Base-by-base conservation (phyloP, 352 stramenopile species). In the Globisporangium recalcitrans region DNA sequence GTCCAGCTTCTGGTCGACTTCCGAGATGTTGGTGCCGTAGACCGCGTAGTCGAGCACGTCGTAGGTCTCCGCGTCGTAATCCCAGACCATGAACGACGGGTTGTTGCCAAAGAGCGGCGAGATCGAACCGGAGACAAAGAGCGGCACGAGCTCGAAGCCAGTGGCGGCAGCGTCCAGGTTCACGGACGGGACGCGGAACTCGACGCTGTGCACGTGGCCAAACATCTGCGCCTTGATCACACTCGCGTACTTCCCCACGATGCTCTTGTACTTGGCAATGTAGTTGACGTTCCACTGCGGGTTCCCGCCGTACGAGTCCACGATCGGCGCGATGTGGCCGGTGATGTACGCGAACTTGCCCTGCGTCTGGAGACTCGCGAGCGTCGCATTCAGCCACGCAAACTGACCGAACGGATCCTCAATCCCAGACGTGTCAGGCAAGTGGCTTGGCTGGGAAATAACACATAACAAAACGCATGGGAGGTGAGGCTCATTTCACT, bases 401-500 rank as follows among this genome's bases (percentile, higher is more conserved):
- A 98, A 97, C 65, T 98, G 93, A 6, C 67, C 72, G 19, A 97
- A 96, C 6, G 91, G 93, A 64, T 98, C 93, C 22, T 81, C n/a
- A 14, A 67, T 53, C 7, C 75, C 52, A 3, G 72, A 82, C 22
- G 88, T 90, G 42, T 93, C 68, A 1, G 93, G 91, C 8, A 80
- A 34, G 71, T 96, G 86, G 42, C 74, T 87, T 7, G 80, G 77
- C 85, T 94, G 38, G 21, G 11, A 46, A 21, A 46, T 21, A 16
- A 42, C n/a, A n/a, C n/a, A n/a, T n/a, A n/a, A n/a, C 36, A 21
- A 21, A 21, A 5, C 5, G 19, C 16, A 3, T 49, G 34, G 7
- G 52, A 24, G 0, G 14, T 49, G 26, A 49, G 42, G 11, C 8
- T 31, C 1, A 9, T 46, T n/a, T 46, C 7, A n/a, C 4, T 21